Evolutionary conservation across 306 rosid genomes (phyloP), one percentile per base, ranked within the genome.

Genomic region (Quercus aquifolioides): DNA sequence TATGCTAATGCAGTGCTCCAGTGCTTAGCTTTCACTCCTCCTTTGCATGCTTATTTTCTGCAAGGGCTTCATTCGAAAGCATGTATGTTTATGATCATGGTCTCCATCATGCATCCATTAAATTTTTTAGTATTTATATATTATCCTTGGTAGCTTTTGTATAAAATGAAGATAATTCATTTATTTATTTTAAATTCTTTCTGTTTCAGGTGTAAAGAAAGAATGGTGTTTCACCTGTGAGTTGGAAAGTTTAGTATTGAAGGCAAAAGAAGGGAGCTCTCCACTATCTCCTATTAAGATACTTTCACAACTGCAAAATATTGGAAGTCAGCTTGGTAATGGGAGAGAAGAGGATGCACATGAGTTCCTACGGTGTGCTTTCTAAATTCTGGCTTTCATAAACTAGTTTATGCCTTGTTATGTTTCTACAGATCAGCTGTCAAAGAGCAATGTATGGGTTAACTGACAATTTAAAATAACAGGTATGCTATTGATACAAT

Each of bases 281-380:
- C 82, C 93, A 12, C 82, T 91, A 46, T 93, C 98, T 77, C 99
- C 99, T 20, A 76, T 75, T 74, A 84, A 87, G 46, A 88, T 90
- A 80, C 90, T 95, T 71, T 95, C 98, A 55, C 96, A 90, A 80
- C 65, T 95, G 52, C 91, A 81, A 84, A 89, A 80, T 64, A 87
- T 80, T 73, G 99, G 99, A 35, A 89, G 93, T 83, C 99, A 86
- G 78, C 97, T 95, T 80, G 88, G 92, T 78, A 90, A 83, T 82
- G 99, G 99, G 69, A 91, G 87, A 85, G 98, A 95, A 88, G 98
- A 95, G 88, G 99, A 95, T 75, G 98, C 99, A 28, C 99, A 95
- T 68, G 99, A 95, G 74, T 95, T 95, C 86, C 79, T 95, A 74
- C 91, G 99, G 98, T 95, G 55, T 62, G 80, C 38, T 74, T 69